Evolutionary conservation across 768 basidiomycete genomes (phyloP), one percentile per base, ranked within the genome.

Genomic region (Mycena olivaceomarginata): DNA sequence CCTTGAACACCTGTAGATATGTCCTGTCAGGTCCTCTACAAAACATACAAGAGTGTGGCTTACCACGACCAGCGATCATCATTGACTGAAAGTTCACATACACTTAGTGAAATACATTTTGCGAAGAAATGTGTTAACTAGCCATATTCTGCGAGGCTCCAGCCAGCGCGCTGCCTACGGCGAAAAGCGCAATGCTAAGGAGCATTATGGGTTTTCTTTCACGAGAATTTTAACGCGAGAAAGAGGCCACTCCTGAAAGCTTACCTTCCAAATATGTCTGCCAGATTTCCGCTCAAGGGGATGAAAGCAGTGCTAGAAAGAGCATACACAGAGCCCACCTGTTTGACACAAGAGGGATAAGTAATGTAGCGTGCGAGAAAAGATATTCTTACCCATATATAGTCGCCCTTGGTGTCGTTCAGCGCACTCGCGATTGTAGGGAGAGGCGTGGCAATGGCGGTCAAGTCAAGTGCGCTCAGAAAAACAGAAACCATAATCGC

Each of bases 281-380:
- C 85, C 0, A 87, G 74, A 16, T 80, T 81, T 15, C 87, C 86
- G 37, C 83, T 84, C 79, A 88, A 79, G 0, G 87, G 87, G 11
- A 89, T 81, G 67, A 88, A 79, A 0, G 86, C 86, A 9, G 89
- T 87, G 10, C 84, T 84, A 5, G 87, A 77, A 12, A 90, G 80
- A 0, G 86, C 82, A 72, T 87, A 90, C 9, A 87, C 85, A 2
- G 84, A 80, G 4, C 85, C 88, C 45, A 89, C 80, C 89, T 79
- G 25, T 25, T 25, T 25, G 37, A 12, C 18, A n/a, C n/a, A n/a
- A n/a, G n/a, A n/a, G n/a, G n/a, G 15, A 62, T 62, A 2, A 20
- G 60, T 13, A 39, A 15, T 4, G 5, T 8, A 40, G 16, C 18
- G 20, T 43, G 22, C 13, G 18, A 37, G n/a, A 45, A 39, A 5